A percentile compares a stretch with the other conserved stretches of the same genome.
These are phyloP conservation scores for Lithospermum erythrorhizon DNA, from an alignment of 257 asterid species.

Conservation along the genomic window DNA sequence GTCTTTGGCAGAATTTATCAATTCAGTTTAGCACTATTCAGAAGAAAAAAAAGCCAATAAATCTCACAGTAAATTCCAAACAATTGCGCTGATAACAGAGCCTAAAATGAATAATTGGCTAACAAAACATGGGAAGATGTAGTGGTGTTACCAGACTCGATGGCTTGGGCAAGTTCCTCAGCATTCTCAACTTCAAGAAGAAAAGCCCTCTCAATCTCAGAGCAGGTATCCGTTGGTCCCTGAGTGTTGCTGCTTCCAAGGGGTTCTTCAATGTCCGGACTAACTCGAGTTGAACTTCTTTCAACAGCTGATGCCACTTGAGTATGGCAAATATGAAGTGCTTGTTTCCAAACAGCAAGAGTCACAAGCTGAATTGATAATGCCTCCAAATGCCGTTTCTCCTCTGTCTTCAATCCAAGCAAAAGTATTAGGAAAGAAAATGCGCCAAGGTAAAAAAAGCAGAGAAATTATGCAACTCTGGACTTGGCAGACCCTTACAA, in stretches of 20 bases:
- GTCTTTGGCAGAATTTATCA: neutral
- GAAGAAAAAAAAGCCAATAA: neutral
- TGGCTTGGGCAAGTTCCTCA: conserved; percentile 63
- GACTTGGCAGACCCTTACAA: neutral
- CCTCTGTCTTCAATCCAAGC: conserved; percentile 36
- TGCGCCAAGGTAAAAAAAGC: neutral
- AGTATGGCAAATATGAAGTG: conserved; percentile 63
- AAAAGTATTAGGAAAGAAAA: neutral
- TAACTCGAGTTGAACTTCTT: conserved; percentile 36
- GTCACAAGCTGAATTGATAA: conserved; percentile 71
- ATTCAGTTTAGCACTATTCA: neutral
- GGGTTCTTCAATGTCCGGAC: conserved; percentile 26
- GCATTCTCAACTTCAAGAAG: conserved; percentile 73
- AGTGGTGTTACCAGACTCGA: conserved; percentile 54
- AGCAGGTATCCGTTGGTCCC: conserved; percentile 35
- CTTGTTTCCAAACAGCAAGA: conserved; percentile 97
- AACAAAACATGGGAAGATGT: too few relatives aligned
- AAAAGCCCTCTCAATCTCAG: conserved; percentile 55
- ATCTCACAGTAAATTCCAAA: too few relatives aligned
- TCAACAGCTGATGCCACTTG: conserved; percentile 72
- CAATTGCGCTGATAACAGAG: too few relatives aligned
- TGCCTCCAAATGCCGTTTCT: conserved; percentile 61
- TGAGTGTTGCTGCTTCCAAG: conserved; percentile 22
- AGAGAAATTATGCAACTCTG: neutral
- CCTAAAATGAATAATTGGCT: too few relatives aligned